A percentile compares a stretch with the other conserved stretches of the same genome.
phyloP scores from a whole-genome alignment of 2,329 filamentous ascomycete species.

The Mariannaea sp. region DNA sequence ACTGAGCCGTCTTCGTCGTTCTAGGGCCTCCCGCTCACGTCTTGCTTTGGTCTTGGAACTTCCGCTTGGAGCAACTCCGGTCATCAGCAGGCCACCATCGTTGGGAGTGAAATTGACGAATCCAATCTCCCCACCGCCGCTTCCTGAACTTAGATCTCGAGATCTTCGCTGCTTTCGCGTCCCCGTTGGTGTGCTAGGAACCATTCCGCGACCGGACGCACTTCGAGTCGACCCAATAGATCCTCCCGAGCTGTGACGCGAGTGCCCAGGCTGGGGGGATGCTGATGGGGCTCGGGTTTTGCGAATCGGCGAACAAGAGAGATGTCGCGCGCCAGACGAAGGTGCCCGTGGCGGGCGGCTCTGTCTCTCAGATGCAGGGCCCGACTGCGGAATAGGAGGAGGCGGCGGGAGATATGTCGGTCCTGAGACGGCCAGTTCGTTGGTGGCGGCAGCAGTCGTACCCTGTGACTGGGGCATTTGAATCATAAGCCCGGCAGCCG shows the following conservation, averaged over 20 bases:
- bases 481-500: conserved; percentile 54
- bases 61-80: conserved; percentile 88
- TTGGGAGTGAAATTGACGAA: conserved; percentile 92
- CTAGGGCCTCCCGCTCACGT: conserved; percentile 83
- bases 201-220: conserved; percentile 43
- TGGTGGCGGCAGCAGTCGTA: conserved; percentile 43
- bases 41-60: conserved; percentile 94
- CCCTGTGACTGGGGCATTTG: conserved; percentile 56
- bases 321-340: conserved; percentile 58
- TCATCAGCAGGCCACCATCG: conserved; percentile 80
- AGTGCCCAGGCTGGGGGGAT: conserved; percentile 48
- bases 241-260: conserved; percentile 48
- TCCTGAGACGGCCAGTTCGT: conserved; percentile 41
- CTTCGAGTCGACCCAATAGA: conserved; percentile 45
- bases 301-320: conserved; percentile 47
- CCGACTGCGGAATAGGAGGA: conserved; percentile 34
- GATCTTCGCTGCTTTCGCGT: conserved; percentile 48
- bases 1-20: conserved; percentile 71
- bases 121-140: conserved; percentile 47
- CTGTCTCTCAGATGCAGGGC: conserved; percentile 43
- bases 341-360: conserved; percentile 57
- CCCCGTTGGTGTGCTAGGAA: conserved; percentile 47
- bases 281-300: conserved; percentile 49
- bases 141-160: conserved; percentile 42
- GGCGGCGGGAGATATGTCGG: conserved; percentile 45